A percentile compares a stretch with the other conserved stretches of the same genome.
phyloP scores from a whole-genome alignment of 2,329 filamentous ascomycete genomes.

The Davidsoniella australis region DNA sequence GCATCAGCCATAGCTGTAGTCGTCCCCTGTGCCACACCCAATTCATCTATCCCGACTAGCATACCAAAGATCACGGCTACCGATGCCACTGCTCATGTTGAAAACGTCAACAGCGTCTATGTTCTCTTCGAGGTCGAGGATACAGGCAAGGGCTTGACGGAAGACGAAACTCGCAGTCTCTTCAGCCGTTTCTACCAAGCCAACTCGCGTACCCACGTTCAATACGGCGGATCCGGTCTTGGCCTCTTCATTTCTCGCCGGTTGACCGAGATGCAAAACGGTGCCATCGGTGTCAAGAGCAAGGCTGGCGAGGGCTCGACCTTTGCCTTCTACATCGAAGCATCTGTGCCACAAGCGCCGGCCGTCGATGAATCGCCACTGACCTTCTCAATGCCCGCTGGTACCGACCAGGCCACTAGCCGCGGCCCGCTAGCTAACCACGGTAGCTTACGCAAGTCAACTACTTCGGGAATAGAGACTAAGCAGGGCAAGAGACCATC shows the following conservation, averaged over 20 bases:
- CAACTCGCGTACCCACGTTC: constrained; percentile 56
- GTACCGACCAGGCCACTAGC: not conserved
- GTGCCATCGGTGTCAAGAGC: constrained; percentile 60
- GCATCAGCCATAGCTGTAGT: not conserved
- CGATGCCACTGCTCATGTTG: not conserved
- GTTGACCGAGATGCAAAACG: constrained; percentile 65
- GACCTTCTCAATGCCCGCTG: constrained; percentile 18
- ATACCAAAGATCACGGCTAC: not conserved
- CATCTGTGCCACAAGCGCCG: constrained; percentile 26
- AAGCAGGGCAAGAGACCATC: not conserved
- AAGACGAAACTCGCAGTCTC: constrained; percentile 54
- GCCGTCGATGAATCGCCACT: constrained; percentile 25
- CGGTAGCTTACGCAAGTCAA: constrained; percentile 1
- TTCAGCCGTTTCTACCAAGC: constrained; percentile 70
- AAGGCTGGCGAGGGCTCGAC: constrained; percentile 52
- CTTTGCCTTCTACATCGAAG: constrained; percentile 59
- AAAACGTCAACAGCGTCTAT: constrained; percentile 27
- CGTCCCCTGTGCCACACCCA: not conserved
- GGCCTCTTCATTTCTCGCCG: constrained; percentile 65
- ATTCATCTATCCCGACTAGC: not conserved
- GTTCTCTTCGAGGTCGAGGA: constrained; percentile 61
- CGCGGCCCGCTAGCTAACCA: not conserved
- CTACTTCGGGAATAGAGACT: not conserved
- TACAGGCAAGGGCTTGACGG: constrained; percentile 56
- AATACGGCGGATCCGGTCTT: constrained; percentile 64